Percentiles rank a stretch among this genome's conserved stretches.
Conservation (phyloP, 345 rosid species). For the Boechera divaricarpa region DNA sequence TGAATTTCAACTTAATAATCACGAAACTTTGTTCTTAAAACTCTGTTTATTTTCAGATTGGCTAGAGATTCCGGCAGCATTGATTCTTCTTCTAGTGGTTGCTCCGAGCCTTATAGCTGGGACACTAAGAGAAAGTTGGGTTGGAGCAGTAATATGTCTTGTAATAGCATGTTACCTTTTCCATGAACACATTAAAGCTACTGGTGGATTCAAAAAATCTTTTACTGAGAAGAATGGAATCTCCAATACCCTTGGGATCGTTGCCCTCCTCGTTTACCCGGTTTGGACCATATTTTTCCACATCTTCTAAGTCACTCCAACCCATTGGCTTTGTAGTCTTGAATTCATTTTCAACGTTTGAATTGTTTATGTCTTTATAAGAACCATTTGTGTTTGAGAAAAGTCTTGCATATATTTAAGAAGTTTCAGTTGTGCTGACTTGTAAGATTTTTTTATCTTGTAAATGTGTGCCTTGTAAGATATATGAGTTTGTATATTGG, state of each 20-base stretch:
- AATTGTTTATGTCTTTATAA: slow-evolving; percentile 7
- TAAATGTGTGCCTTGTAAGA: not conserved
- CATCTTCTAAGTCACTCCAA: slow-evolving; percentile 49
- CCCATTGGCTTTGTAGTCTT: slow-evolving; percentile 7
- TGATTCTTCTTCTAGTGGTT: slow-evolving; percentile 71
- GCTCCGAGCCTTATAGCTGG: slow-evolving; percentile 68
- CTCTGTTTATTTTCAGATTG: slow-evolving; percentile 45
- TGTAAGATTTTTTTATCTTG: not conserved
- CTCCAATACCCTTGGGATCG: slow-evolving; percentile 82
- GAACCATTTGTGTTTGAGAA: not conserved
- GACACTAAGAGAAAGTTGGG: slow-evolving; percentile 61
- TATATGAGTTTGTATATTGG: not conserved
- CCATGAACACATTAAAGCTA: slow-evolving; percentile 90
- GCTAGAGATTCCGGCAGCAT: slow-evolving; percentile 80
- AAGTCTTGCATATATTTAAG: slow-evolving; percentile 9
- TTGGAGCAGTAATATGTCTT: slow-evolving; percentile 73
- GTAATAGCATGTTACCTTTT: slow-evolving; percentile 80
- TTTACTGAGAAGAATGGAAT: slow-evolving; percentile 72
- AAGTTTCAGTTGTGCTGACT: not conserved
- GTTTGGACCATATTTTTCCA: slow-evolving; percentile 69
- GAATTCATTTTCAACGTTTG: slow-evolving; percentile 4
- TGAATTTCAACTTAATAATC: not conserved
- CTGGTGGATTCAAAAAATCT: slow-evolving; percentile 89
- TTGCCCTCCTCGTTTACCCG: slow-evolving; percentile 80
- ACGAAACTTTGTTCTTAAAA: slow-evolving; percentile 1